Evolutionary conservation across 169 alveolate species (phyloP).

Genomic region (Sarcocystis neurona): DNA sequence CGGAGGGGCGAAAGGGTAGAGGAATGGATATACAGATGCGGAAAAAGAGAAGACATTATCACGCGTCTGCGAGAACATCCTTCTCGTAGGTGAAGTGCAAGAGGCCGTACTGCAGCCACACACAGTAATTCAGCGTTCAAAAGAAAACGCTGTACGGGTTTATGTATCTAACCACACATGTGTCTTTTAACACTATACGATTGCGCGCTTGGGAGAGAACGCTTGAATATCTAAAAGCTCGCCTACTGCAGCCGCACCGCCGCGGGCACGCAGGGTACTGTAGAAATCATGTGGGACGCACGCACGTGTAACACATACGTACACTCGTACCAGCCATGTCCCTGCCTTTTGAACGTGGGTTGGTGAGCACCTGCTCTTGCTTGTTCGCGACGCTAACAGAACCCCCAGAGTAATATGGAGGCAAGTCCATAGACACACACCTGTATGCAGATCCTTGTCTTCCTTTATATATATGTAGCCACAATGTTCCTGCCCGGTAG

Average conservation of each 20-base stretch:
- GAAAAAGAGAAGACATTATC: background rate
- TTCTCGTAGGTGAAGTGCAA: slow-evolving; percentile 76
- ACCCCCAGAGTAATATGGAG: no score
- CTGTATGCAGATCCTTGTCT: no score
- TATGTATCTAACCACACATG: background rate
- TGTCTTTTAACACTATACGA: background rate
- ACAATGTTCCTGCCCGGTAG: no score
- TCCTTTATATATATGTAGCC: no score
- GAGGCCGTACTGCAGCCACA: slow-evolving; percentile 72
- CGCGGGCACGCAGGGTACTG: background rate
- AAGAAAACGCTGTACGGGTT: no score
- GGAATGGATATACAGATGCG: background rate
- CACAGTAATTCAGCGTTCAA: slow-evolving; percentile 55
- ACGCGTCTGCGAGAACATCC: slow-evolving; percentile 37
- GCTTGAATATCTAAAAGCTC: background rate
- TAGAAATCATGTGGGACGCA: background rate
- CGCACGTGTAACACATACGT: no score
- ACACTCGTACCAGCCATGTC: no score
- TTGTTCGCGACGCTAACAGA: no score
- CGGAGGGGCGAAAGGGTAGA: no score
- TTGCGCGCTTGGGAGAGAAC: background rate
- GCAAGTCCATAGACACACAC: no score
- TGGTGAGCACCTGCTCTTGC: no score
- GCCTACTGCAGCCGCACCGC: background rate
- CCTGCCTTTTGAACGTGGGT: no score